phyloP scores from a whole-genome alignment of 257 asterid species.

The Dorcoceras hygrometricum region DNA sequence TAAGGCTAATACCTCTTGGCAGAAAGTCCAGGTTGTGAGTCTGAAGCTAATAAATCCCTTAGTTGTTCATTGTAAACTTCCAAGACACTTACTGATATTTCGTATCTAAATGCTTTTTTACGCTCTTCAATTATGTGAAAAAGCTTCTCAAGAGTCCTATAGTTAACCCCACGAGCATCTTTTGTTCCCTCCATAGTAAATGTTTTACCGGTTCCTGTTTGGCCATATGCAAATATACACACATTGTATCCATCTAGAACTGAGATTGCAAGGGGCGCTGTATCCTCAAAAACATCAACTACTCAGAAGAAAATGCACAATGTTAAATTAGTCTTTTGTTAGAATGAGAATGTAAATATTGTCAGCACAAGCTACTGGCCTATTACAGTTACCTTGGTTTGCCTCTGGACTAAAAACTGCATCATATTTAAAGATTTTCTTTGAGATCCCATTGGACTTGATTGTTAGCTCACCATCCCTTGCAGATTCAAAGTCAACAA shows the following conservation, averaged over 20 bases:
- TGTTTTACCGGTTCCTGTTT: conserved; percentile 96
- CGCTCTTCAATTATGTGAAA: conserved; percentile 77
- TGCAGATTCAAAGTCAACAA: conserved; percentile 78
- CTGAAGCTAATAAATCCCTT: conserved; percentile 68
- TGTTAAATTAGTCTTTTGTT: conserved; percentile 1
- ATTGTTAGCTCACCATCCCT: conserved; percentile 80
- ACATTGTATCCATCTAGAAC: conserved; percentile 93
- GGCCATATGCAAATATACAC: conserved; percentile 95
- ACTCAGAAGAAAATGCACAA: conserved; percentile 23
- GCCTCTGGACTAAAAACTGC: conserved; percentile 81
- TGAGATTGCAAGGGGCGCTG: conserved; percentile 79
- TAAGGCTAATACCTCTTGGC: conserved; percentile 56
- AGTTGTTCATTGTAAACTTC: conserved; percentile 98
- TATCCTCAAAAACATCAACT: conserved; percentile 90
- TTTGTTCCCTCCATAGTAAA: conserved; percentile 94
- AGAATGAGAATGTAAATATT: neutral
- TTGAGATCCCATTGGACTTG: conserved; percentile 61
- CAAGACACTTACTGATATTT: conserved; percentile 82
- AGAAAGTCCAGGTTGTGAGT: conserved; percentile 46
- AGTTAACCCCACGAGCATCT: conserved; percentile 92
- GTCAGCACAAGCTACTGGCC: neutral
- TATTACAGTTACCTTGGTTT: conserved; percentile 53
- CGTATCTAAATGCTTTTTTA: conserved; percentile 56
- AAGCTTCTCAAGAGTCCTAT: conserved; percentile 78
- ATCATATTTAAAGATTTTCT: conserved; percentile 73